Evolutionary conservation across 129 eudicot genomes (phyloP), one percentile per base, ranked within the genome.

Genomic region (Pseudognaphalium luteoalbum): DNA sequence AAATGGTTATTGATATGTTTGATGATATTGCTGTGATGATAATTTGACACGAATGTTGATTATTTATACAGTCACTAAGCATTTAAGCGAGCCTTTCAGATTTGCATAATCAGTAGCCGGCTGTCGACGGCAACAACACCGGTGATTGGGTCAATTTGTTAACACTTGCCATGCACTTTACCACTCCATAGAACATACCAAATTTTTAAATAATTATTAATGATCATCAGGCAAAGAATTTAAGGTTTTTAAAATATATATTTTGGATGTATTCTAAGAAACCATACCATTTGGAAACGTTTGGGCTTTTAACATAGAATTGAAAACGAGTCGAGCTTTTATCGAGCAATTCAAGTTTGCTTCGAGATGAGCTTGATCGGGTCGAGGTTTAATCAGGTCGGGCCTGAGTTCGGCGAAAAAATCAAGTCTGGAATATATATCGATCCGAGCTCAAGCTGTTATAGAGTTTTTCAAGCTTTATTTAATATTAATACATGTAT

Each of bases 11-110:
- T 63, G 71, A 61, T 34, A 39, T 37, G 28, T 63, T 41, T 63
- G 71, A 61, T 63, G 71, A 61, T 64, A 15, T 33, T 61, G 42
- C 22, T 63, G 41, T 61, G 69, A 64, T 29, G 35, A 65, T 6
- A 66, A 29, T 51, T 30, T 51, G 63, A 51, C 6, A 65, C 35
- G 14, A 76, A 52, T 66, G 39, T 32, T 19, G 21, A 29, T 59
- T 69, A 50, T 34, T 69, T 76, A 76, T 30, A 71, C 30, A 6
- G 33, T 71, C 29, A n/a, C 32, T 54, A 21, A 20, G 65, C 5
- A 29, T 32, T 52, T 54, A 35, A 20, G 65, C 5, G 44, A 20
- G 65, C 5, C 65, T 29, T 30, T 5, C 61, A 52, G 52, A 71
- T 17, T 33, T 52, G 67, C 39, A 9, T 25, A 29, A 20, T 62